phyloP scores from a whole-genome alignment of 2,329 filamentous ascomycete species.

The Neofusicoccum umdonicola region DNA sequence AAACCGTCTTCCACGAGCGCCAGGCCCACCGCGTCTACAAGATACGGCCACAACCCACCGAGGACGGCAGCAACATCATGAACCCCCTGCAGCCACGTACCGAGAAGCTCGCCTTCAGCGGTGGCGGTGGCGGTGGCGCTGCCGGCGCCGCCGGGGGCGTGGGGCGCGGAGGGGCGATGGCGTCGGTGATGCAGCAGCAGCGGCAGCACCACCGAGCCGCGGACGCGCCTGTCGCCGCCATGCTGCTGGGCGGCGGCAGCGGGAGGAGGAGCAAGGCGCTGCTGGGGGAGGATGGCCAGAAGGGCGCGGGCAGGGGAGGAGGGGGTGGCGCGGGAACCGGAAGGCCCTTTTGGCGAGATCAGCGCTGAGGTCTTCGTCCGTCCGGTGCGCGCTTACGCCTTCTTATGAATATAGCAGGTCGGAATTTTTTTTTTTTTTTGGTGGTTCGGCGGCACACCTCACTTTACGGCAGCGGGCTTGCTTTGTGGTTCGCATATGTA shows the following conservation, averaged over 20 bases:
- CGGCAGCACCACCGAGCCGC: neutral
- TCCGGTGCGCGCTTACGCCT: too few species aligned
- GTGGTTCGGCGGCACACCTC: too few species aligned
- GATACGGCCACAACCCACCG: neutral
- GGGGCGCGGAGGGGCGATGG: neutral
- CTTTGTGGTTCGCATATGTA: neutral
- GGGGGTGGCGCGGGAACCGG: too few species aligned
- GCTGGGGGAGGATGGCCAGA: neutral
- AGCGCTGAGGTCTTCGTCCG: too few species aligned
- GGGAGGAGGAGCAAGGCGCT: neutral
- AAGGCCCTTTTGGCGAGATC: too few species aligned
- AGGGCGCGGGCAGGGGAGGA: neutral
- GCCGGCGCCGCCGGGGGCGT: neutral
- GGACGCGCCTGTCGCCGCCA: neutral
- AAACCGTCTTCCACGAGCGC: conserved; percentile 19
- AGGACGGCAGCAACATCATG: neutral
- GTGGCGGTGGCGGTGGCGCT: neutral
- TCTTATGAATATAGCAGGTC: too few species aligned
- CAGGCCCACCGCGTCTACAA: conserved; percentile 15
- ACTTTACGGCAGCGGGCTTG: too few species aligned
- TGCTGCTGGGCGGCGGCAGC: neutral
- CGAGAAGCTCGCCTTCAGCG: neutral
- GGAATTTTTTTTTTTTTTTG: too few species aligned
- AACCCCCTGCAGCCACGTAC: neutral
- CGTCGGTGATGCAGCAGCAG: neutral